Evolutionary conservation across 176 grass and related monocot species (phyloP).

Genomic region (Juncus effusus): DNA sequence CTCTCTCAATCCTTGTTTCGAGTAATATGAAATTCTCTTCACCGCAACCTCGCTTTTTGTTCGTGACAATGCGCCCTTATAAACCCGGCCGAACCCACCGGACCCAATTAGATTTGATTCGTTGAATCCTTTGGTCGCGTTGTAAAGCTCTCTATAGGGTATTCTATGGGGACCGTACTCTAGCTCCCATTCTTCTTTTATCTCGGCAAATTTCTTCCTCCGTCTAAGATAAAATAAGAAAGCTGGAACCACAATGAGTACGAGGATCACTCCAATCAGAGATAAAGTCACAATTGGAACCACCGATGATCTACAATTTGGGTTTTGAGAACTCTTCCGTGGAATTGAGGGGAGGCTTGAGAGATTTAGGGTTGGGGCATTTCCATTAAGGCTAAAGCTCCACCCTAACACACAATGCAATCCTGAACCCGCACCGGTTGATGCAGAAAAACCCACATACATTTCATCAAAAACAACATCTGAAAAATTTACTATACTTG

Average conservation of each 20-base stretch:
- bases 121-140: constrained; percentile 49
- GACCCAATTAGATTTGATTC: constrained; percentile 43
- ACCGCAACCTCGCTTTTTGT: constrained; percentile 48
- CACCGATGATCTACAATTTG: background rate
- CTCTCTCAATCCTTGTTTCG: constrained; percentile 63
- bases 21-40: constrained; percentile 59
- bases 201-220: constrained; percentile 44
- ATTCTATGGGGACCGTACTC: constrained; percentile 63
- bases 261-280: background rate
- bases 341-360: constrained; percentile 44
- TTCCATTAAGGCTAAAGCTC: constrained; percentile 54
- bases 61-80: constrained; percentile 44
- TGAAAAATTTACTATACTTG: constrained; percentile 32
- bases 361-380: constrained; percentile 40
- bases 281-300: constrained; percentile 6
- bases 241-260: constrained; percentile 3
- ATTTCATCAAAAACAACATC: constrained; percentile 22
- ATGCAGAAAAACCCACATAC: constrained; percentile 56
- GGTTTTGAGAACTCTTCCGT: constrained; percentile 4
- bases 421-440: constrained; percentile 51
- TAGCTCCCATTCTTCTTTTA: constrained; percentile 56
- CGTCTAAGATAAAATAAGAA: background rate
- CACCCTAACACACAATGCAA: constrained; percentile 61
- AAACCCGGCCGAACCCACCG: constrained; percentile 65
- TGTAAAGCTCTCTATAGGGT: constrained; percentile 49